phyloP scores from a whole-genome alignment of 139 green algal species.

The Chlamydomonas asymmetrica region DNA sequence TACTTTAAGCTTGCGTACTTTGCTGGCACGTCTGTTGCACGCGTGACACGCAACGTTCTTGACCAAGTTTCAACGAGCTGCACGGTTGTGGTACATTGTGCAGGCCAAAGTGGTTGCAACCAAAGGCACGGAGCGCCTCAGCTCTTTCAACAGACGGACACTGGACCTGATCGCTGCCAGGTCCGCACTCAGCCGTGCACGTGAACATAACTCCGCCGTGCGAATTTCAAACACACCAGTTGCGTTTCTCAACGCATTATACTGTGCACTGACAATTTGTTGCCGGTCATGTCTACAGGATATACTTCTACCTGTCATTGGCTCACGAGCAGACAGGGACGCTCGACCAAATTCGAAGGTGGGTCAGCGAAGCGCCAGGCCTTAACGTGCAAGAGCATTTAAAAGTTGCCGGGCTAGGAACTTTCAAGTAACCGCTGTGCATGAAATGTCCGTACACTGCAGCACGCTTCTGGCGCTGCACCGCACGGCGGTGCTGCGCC shows the following conservation, averaged over 20 bases:
- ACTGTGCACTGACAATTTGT: no score
- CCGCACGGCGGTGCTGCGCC: conserved; percentile 84
- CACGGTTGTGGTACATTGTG: not conserved
- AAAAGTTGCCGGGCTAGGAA: no score
- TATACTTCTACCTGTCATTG: conserved; percentile 93
- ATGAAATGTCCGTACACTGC: no score
- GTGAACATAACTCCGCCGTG: no score
- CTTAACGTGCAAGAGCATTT: no score
- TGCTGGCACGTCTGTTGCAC: not conserved
- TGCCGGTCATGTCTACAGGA: no score
- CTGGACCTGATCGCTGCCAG: conserved; percentile 87
- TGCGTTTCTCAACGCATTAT: no score
- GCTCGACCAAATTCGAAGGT: conserved; percentile 79
- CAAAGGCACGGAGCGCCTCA: conserved; percentile 59
- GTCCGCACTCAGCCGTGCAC: no score
- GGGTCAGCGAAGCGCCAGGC: no score
- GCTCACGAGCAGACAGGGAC: conserved; percentile 72
- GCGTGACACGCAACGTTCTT: not conserved
- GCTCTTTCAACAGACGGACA: conserved; percentile 85
- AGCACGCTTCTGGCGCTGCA: conserved; percentile 87
- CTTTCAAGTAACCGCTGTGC: no score
- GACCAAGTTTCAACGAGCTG: not conserved
- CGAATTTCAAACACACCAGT: no score
- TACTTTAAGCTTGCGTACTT: not conserved
- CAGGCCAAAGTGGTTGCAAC: conserved; percentile 62